Conservation (phyloP, 2,329 filamentous ascomycete species). For the Monilinia aucupariae region DNA sequence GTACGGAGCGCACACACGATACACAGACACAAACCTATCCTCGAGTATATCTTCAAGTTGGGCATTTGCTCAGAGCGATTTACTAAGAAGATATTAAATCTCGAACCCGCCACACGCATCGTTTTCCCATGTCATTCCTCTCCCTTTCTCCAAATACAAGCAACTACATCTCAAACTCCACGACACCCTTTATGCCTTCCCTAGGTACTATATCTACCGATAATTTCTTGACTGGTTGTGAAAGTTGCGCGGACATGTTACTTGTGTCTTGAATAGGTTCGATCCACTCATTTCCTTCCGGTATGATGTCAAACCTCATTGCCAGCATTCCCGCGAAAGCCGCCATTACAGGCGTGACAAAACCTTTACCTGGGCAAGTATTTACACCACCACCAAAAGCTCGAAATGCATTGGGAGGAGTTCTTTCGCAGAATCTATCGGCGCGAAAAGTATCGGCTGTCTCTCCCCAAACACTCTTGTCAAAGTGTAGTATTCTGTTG, state of each 20-base stretch:
- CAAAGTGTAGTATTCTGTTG: slow-evolving; percentile 4
- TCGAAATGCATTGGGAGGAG: slow-evolving; percentile 2
- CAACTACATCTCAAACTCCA: slow-evolving; percentile 11
- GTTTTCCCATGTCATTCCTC: neutral
- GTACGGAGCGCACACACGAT: too few species aligned
- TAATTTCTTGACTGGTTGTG: neutral
- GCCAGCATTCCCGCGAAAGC: slow-evolving; percentile 5
- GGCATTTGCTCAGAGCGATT: neutral
- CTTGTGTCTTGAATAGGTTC: neutral
- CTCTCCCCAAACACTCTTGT: slow-evolving; percentile 10
- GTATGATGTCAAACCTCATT: slow-evolving; percentile 9
- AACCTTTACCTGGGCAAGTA: slow-evolving; percentile 1
- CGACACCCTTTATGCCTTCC: neutral
- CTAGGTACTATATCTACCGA: slow-evolving; percentile 5
- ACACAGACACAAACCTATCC: neutral
- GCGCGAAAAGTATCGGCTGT: neutral
- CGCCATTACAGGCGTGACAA: neutral
- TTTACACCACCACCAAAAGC: slow-evolving; percentile 13
- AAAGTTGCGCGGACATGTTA: slow-evolving; percentile 7
- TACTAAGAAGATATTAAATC: neutral
- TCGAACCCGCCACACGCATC: too few species aligned
- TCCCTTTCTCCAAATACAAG: neutral
- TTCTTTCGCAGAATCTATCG: neutral
- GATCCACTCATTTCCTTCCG: neutral
- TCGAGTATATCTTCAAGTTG: too few species aligned